A percentile compares a stretch with the other conserved stretches of the same genome.
phyloP scores from a whole-genome alignment of 257 asterid species.

The Haberlea rhodopensis region DNA sequence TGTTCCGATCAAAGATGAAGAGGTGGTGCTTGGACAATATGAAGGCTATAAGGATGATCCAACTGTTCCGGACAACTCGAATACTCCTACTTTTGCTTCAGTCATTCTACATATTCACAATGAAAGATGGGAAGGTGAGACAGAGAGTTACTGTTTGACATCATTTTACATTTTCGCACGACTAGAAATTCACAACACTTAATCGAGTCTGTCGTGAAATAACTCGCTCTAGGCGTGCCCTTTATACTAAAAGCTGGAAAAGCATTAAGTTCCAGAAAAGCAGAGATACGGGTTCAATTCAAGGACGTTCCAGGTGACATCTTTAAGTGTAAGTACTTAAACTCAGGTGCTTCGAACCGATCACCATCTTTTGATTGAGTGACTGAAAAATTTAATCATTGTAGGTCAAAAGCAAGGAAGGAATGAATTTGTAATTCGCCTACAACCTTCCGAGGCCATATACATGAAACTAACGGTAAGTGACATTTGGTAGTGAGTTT shows the following conservation, averaged over 20 bases:
- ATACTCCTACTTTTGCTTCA: slow-evolving; percentile 90
- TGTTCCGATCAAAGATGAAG: slow-evolving; percentile 76
- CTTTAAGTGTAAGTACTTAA: slow-evolving; percentile 54
- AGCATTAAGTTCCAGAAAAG: slow-evolving; percentile 87
- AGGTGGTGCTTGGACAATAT: slow-evolving; percentile 94
- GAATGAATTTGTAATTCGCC: slow-evolving; percentile 91
- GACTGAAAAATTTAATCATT: slow-evolving; percentile 17
- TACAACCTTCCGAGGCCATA: slow-evolving; percentile 96
- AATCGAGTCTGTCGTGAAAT: not conserved
- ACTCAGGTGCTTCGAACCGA: not conserved
- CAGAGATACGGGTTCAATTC: slow-evolving; percentile 94
- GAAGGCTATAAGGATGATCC: slow-evolving; percentile 81
- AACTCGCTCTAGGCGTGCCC: slow-evolving; percentile 71
- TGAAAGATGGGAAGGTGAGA: slow-evolving; percentile 94
- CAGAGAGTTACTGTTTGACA: slow-evolving; percentile 1
- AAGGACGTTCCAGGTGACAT: slow-evolving; percentile 99
- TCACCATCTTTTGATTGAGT: slow-evolving; percentile 19
- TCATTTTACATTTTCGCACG: not conserved
- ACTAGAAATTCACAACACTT: not conserved
- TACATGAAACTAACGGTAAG: slow-evolving; percentile 95
- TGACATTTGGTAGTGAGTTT: slow-evolving; percentile 14
- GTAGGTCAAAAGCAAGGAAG: slow-evolving; percentile 89
- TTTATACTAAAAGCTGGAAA: slow-evolving; percentile 97
- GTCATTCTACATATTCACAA: slow-evolving; percentile 66
- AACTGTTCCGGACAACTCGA: slow-evolving; percentile 64